Conservation (phyloP, 495 filamentous ascomycete species). For the Bombardia bombarda region DNA sequence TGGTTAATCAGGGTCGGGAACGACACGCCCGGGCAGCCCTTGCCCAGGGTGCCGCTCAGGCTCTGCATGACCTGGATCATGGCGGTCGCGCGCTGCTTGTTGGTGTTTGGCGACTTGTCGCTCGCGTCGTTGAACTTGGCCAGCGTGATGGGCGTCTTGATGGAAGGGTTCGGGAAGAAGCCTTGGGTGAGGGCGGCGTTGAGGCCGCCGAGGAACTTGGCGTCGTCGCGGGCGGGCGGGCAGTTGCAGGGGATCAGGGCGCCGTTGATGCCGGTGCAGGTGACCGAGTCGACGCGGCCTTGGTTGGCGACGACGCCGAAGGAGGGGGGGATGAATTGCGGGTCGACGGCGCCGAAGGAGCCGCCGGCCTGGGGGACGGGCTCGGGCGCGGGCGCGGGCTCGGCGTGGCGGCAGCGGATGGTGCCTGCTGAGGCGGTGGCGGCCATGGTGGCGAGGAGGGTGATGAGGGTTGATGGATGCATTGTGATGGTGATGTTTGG, state of each 20-base stretch:
- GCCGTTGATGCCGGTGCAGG: constrained; percentile 11
- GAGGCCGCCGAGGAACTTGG: constrained; percentile 13
- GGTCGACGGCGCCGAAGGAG: neutral
- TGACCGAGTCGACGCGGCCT: neutral
- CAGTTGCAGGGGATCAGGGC: constrained; percentile 18
- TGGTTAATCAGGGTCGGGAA: constrained; percentile 10
- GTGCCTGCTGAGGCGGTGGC: neutral
- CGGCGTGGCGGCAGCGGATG: neutral
- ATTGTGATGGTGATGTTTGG: neutral
- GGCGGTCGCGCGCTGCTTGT: constrained; percentile 12
- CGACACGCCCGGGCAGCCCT: constrained; percentile 16
- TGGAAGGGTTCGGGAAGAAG: constrained; percentile 19
- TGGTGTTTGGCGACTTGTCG: constrained; percentile 7
- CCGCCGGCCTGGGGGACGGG: neutral
- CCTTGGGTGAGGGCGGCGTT: constrained; percentile 12
- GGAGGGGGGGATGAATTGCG: constrained; percentile 6
- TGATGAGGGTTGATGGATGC: neutral
- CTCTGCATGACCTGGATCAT: constrained; percentile 23
- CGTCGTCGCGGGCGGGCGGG: constrained; percentile 13
- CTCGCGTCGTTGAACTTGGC: constrained; percentile 14
- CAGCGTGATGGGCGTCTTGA: constrained; percentile 13
- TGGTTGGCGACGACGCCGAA: constrained; percentile 13
- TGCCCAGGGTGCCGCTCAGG: constrained; percentile 13
- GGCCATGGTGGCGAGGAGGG: neutral
- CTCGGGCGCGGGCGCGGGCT: neutral